Base-by-base conservation (phyloP, 352 stramenopile species). In the Pythium insidiosum region DNA sequence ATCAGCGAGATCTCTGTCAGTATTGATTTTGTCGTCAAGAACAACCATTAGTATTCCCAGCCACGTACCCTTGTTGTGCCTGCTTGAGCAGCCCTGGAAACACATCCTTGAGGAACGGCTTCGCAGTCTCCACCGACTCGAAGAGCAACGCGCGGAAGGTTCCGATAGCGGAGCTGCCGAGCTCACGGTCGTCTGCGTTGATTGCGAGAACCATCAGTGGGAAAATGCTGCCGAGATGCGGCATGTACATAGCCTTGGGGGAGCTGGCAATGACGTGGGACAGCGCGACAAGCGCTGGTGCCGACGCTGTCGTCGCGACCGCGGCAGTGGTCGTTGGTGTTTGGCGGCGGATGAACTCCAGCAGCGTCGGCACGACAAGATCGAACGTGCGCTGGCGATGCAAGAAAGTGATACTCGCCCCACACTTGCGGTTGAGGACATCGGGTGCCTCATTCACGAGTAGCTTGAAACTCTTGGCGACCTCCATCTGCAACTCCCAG, bases 11-110 rank as follows among this genome's bases (percentile, higher is more conserved):
- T n/a, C n/a, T n/a, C 16, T 45, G 19, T 50, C 15, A 49, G 33
- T 36, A 31, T 2, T 23, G 11, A 24, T 24, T n/a, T n/a, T n/a
- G n/a, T 13, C 19, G 9, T 6, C 2, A 16, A 9, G 4, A 19
- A 4, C 13, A 36, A 36, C 12, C 6, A 20, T 4, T 20, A 30
- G 13, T 15, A 6, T 15, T 21, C 28, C 29, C 16, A 43, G 20
- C 12, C 23, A 66, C 72, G 47, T 62, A 93, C 77, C 75, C 75
- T 29, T 73, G 68, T 47, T 89, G 78, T 11, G 77, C 74, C 61
- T 93, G 81, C 55, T 86, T 87, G 37, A 93, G 65, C 6, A 93
- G 53, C 16, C 81, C 81, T 0, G 76, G 78, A 37, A 93, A 93
- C 3, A 89, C 73, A 29, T 89, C 73, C 56, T 87, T 89, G 13